phyloP scores from a whole-genome alignment of 148 eudicot species.

The Selenicereus undatus region DNA sequence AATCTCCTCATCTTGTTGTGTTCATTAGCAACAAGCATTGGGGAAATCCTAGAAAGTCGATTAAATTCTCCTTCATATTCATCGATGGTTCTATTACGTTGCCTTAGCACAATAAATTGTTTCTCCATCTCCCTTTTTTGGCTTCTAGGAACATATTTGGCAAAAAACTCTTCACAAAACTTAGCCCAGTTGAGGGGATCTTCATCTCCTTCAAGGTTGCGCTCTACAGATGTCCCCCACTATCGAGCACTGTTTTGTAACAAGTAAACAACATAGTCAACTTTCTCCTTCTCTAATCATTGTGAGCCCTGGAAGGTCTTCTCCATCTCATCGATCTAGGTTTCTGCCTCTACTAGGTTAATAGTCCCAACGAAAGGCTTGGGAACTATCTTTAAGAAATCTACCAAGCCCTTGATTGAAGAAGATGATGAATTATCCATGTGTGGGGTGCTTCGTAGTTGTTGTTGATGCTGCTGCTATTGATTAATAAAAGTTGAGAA shows the following conservation, averaged over 20 bases:
- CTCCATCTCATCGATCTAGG: background rate
- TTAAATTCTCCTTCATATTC: background rate
- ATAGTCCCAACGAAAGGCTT: background rate
- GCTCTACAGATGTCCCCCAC: background rate
- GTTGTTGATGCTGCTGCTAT: too few species aligned
- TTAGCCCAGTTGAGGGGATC: background rate
- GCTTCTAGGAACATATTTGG: too few species aligned
- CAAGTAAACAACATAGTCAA: background rate
- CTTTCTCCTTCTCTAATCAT: background rate
- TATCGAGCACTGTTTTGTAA: background rate
- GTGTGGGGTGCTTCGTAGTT: too few species aligned
- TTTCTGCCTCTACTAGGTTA: background rate
- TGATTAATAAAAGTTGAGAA: too few species aligned
- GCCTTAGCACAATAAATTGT: background rate
- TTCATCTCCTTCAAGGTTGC: background rate
- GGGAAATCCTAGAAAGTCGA: background rate
- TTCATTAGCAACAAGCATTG: background rate
- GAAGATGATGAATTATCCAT: background rate
- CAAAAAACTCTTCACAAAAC: background rate
- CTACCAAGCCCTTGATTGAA: background rate
- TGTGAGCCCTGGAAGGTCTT: background rate
- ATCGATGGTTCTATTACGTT: background rate
- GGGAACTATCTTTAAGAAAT: background rate
- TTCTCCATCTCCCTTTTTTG: background rate
- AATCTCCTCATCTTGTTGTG: background rate